Percentiles rank a stretch among this genome's conserved stretches.
Conservation (phyloP, 1,284 basidiomycete genomes). For the Mrakiaceae sp. region DNA sequence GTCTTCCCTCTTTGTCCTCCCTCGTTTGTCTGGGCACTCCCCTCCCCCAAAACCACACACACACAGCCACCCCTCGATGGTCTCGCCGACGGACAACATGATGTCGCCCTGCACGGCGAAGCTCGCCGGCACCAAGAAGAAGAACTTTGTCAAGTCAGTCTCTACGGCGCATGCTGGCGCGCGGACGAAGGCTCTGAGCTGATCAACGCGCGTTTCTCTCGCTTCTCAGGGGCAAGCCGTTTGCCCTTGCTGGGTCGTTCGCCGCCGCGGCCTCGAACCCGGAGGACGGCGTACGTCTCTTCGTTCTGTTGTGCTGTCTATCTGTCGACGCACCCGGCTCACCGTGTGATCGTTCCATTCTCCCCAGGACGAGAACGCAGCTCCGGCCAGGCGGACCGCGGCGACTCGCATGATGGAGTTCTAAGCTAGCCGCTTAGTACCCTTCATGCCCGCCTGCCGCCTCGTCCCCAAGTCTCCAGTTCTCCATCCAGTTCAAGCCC, state of each 20-base stretch:
- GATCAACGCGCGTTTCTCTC: background rate
- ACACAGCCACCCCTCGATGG: conserved; percentile 59
- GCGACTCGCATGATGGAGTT: conserved; percentile 2
- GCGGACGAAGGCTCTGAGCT: background rate
- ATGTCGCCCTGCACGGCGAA: conserved; percentile 86
- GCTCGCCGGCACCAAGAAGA: conserved; percentile 75
- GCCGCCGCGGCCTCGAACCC: conserved; percentile 16
- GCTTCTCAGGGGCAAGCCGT: conserved; percentile 22
- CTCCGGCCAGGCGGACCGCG: background rate
- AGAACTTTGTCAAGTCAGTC: conserved; percentile 74
- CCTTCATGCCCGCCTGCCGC: no score
- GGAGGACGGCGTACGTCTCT: background rate
- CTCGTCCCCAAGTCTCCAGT: no score
- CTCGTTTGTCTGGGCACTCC: background rate
- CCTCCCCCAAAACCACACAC: background rate
- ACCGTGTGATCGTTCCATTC: no score
- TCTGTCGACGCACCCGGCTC: no score
- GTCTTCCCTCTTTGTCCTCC: background rate
- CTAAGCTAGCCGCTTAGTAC: background rate
- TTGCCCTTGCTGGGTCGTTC: conserved; percentile 27
- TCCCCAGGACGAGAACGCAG: conserved; percentile 10
- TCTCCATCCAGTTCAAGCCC: no score
- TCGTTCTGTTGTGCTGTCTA: background rate
- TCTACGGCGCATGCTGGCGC: background rate
- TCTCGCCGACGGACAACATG: conserved; percentile 86